Conservation (phyloP, 108 stramenopile genomes). For the Nitzschia inconspicua region DNA sequence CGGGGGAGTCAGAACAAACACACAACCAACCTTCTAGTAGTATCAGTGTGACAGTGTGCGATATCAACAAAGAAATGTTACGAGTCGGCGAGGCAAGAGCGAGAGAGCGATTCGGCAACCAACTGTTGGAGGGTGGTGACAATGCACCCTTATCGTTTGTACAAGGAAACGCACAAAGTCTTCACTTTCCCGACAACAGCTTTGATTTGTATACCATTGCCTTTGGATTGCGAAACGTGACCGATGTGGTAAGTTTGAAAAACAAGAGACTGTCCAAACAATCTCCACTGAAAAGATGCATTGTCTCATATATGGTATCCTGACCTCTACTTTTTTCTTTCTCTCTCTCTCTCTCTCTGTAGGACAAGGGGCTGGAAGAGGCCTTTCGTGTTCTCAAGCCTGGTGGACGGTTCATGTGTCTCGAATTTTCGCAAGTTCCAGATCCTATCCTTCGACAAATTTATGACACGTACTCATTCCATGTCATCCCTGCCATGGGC, state of each 20-base stretch:
- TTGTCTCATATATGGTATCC: background rate
- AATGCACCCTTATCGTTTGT: constrained; percentile 55
- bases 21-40: constrained; percentile 36
- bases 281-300: background rate
- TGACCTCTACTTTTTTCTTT: background rate
- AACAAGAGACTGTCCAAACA: background rate
- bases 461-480: constrained; percentile 93
- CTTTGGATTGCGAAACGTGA: constrained; percentile 98
- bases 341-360: background rate
- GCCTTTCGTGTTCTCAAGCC: constrained; percentile 89
- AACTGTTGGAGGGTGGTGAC: constrained; percentile 50
- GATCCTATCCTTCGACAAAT: constrained; percentile 56
- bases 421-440: constrained; percentile 93
- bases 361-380: constrained; percentile 75
- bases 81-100: constrained; percentile 84
- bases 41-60: constrained; percentile 90
- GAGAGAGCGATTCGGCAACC: constrained; percentile 43
- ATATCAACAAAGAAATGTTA: constrained; percentile 97
- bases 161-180: constrained; percentile 93
- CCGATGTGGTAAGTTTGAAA: constrained; percentile 61
- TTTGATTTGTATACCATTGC: constrained; percentile 98
- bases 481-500: constrained; percentile 92
- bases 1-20: constrained; percentile 16
- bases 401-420: constrained; percentile 96
- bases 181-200: constrained; percentile 84